Evolutionary conservation across 2,329 filamentous ascomycete genomes (phyloP), one percentile per base, ranked within the genome.

Genomic region (Fusarium setosum): DNA sequence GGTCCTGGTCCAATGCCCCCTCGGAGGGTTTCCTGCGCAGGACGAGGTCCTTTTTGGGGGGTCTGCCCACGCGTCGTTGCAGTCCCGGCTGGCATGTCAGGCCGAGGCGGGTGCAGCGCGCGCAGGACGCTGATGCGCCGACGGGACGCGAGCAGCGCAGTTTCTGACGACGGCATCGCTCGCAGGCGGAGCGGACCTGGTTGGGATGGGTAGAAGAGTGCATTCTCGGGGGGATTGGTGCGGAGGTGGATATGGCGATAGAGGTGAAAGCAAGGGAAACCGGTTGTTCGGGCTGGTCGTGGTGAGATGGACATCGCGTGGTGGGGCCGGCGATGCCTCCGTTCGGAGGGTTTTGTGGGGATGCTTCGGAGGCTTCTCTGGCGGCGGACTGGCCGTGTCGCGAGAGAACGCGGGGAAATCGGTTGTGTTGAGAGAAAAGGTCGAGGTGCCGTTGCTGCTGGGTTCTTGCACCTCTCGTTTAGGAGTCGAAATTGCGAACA

Each of bases 161-260:
- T 51, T 77, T 77, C 40, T 76, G 74, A 11, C 69, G 63, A 8
- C 74, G 75, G 17, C 75, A 77, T 38, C 74, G 67, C 62, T 77
- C 74, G 53, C 75, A 77, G 6, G 74, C 73, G 7, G 73, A 74
- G 24, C 75, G 73, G 31, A 75, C 61, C 45, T 77, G 75, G 23
- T 71, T 75, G 4, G 75, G 75, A 42, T 77, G 75, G 3, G 72
- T 70, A 32, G 59, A 44, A 5, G 52, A 40, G 20, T 49, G 66
- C 69, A 73, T 68, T 2, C 20, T 40, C 18, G 12, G 29, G 37
- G 21, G n/a, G 29, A 40, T 17, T n/a, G 24, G 38, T 6, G 11
- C 23, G n/a, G 21, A 20, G 18, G 34, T 53, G 21, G n/a, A 21
- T 34, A 50, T 38, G 17, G 48, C 31, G 21, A 35, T n/a, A 1